Conservation (phyloP, 768 basidiomycete genomes). For the Punctularia strigosozonata region DNA sequence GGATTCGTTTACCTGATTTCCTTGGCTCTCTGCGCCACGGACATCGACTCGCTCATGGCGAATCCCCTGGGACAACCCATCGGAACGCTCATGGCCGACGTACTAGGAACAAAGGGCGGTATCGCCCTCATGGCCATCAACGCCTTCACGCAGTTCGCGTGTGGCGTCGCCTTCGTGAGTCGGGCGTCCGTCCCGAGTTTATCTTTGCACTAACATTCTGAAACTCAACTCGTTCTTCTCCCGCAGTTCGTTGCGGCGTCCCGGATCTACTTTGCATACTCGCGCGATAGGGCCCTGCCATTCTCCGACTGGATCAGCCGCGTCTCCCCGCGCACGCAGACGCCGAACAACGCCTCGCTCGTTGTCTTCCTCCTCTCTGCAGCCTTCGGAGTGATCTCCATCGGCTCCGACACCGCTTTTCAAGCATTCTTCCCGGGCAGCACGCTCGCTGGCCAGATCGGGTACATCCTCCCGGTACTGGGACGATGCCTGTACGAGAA, state of each 20-base stretch:
- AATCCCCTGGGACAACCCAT: constrained; percentile 33
- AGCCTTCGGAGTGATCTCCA: constrained; percentile 38
- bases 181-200: no score
- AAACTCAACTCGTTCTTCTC: constrained; percentile 5
- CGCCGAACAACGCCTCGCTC: constrained; percentile 53
- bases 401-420: constrained; percentile 45
- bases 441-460: constrained; percentile 35
- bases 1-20: constrained; percentile 31
- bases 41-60: constrained; percentile 25
- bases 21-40: constrained; percentile 47
- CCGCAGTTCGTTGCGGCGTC: constrained; percentile 33
- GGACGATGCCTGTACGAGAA: constrained; percentile 36
- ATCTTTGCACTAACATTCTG: no score
- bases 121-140: neutral
- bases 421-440: constrained; percentile 44
- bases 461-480: constrained; percentile 36
- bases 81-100: neutral
- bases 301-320: constrained; percentile 43
- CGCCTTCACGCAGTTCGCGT: constrained; percentile 7
- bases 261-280: constrained; percentile 46
- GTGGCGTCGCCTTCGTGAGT: constrained; percentile 10
- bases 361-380: constrained; percentile 26
- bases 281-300: constrained; percentile 52
- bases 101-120: neutral
- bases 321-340: constrained; percentile 37